These are phyloP conservation scores for Solanum pimpinellifolium DNA, from an alignment of 257 asterid genomes.

Conservation along the genomic window DNA sequence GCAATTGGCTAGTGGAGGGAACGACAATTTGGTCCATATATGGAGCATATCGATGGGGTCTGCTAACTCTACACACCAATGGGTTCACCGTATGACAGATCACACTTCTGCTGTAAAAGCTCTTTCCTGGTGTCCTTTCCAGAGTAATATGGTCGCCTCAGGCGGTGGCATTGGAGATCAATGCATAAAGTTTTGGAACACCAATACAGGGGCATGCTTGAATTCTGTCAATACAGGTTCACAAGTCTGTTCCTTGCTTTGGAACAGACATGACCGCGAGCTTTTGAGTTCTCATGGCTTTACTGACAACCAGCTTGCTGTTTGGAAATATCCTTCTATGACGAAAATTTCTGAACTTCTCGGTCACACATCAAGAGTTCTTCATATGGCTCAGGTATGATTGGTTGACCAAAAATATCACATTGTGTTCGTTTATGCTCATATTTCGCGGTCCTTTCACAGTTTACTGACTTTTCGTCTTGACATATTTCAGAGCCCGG, in stretches of 20 bases:
- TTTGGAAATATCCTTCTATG: conserved; percentile 95
- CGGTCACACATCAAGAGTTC: conserved; percentile 93
- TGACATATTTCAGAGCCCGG: conserved; percentile 46
- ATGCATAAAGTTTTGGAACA: conserved; percentile 82
- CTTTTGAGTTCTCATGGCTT: conserved; percentile 88
- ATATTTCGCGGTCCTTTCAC: background rate
- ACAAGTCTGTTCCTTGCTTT: conserved; percentile 75
- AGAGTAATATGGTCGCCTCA: conserved; percentile 64
- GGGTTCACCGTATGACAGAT: conserved; percentile 85
- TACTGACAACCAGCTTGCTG: conserved; percentile 83
- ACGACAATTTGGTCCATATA: conserved; percentile 81
- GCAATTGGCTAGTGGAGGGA: conserved; percentile 92
- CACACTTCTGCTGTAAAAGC: conserved; percentile 91
- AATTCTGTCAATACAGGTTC: conserved; percentile 86
- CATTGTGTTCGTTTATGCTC: background rate
- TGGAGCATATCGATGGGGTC: conserved; percentile 81
- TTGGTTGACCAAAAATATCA: background rate
- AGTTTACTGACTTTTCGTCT: background rate
- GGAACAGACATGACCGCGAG: conserved; percentile 83
- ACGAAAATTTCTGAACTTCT: conserved; percentile 75
- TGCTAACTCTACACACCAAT: conserved; percentile 32
- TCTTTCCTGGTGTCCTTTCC: conserved; percentile 97
- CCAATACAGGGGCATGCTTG: conserved; percentile 93
- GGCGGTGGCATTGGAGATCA: conserved; percentile 84
- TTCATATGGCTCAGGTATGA: conserved; percentile 70